Evolutionary conservation across 2,329 filamentous ascomycete genomes (phyloP), one percentile per base, ranked within the genome.

Genomic region (Talaromyces sp.): DNA sequence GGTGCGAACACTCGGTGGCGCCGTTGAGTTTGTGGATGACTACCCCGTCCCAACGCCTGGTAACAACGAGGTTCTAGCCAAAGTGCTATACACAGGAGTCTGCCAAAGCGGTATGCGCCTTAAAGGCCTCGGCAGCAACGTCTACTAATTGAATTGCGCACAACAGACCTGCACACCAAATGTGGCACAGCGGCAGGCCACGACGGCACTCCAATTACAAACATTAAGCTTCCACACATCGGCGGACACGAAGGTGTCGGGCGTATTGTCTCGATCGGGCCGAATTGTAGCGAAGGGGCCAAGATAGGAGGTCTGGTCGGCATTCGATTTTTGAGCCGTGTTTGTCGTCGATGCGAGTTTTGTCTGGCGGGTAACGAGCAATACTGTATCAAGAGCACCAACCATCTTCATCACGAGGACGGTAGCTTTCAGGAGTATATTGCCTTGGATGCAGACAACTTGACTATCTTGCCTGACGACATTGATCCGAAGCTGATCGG

Each of bases 221-320:
- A 75, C 14, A 75, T 79, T 62, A 79, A 79, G 59, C 66, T 78
- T 0, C 77, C 77, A 0, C 77, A 80, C 57, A 69, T 79, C n/a
- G 77, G 76, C 17, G 76, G 77, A 6, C 77, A 79, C 63, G 77
- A 80, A 70, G 78, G 77, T 1, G 71, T 79, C 17, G 77, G 76
- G 1, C 73, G 72, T 0, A 74, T 79, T 48, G 66, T 79, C 17
- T 67, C 70, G 0, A 65, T 79, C 5, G 77, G 78, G 0, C 70
- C 75, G 1, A 72, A 70, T 29, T 68, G 69, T 38, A 66, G 65
- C 10, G 66, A 70, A 3, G 70, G 72, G 2, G 63, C 79, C 21
- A 70, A 72, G 29, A 32, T 79, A 5, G 77, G 77, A 17, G 69
- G 63, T 0, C 63, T 78, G 9, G 78, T 80, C 1, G 78, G 78